Evolutionary conservation across 371 early-diverging fungal genomes (phyloP).

Genomic region (Circinella minor): DNA sequence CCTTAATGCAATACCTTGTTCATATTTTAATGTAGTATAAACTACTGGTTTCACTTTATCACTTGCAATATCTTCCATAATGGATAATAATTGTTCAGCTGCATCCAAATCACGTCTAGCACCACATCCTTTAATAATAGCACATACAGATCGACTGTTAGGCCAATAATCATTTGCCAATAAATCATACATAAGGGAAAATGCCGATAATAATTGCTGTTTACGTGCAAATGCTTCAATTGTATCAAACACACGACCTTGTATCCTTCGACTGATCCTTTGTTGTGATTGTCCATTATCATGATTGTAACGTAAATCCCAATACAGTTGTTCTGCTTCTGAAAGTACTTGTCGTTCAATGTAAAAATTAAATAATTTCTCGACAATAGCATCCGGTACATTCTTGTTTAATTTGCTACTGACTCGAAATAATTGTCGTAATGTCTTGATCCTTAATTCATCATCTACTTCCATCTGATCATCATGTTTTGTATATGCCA

Average conservation of each 20-base stretch:
- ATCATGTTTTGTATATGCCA: slow-evolving; percentile 16
- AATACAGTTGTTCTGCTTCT: slow-evolving; percentile 26
- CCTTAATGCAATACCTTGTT: not conserved
- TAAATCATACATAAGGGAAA: slow-evolving; percentile 25
- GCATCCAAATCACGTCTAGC: slow-evolving; percentile 17
- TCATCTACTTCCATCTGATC: slow-evolving; percentile 4
- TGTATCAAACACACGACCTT: slow-evolving; percentile 8
- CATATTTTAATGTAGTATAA: not conserved
- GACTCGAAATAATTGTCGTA: slow-evolving; percentile 19
- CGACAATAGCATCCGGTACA: not conserved
- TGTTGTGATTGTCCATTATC: not conserved
- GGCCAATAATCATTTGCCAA: slow-evolving; percentile 20
- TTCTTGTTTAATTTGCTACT: not conserved
- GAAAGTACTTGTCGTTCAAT: slow-evolving; percentile 4
- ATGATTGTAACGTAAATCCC: slow-evolving; percentile 19
- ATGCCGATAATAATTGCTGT: slow-evolving; percentile 21
- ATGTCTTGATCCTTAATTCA: slow-evolving; percentile 15
- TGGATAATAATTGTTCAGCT: slow-evolving; percentile 19
- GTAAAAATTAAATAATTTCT: slow-evolving; percentile 12
- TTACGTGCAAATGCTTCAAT: slow-evolving; percentile 17
- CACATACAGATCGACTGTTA: slow-evolving; percentile 6
- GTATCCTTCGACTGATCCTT: slow-evolving; percentile 5
- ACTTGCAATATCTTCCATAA: slow-evolving; percentile 12
- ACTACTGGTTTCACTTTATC: not conserved
- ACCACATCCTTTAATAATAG: slow-evolving; percentile 18